Evolutionary conservation across 2,329 filamentous ascomycete genomes (phyloP).

Genomic region (Pseudogymnoascus sp.): DNA sequence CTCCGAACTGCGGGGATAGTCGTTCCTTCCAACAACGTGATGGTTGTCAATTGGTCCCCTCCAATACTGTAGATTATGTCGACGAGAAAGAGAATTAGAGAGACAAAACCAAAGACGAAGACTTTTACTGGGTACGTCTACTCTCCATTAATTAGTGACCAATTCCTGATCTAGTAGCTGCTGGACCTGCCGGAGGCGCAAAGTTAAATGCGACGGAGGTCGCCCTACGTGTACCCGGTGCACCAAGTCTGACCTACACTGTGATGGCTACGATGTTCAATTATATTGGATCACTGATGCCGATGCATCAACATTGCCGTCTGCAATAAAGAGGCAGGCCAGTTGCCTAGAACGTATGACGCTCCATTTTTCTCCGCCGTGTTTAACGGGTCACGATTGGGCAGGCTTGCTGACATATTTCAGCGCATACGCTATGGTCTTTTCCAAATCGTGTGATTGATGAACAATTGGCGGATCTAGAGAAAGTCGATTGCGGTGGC

Average conservation of each 20-base stretch:
- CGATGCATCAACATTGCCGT: background rate
- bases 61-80: background rate
- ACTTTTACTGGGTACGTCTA: background rate
- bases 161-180: background rate
- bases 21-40: background rate
- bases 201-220: conserved; percentile 12
- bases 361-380: background rate
- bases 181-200: conserved; percentile 10
- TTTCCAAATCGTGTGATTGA: background rate
- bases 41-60: background rate
- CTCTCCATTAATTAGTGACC: background rate
- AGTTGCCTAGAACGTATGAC: background rate
- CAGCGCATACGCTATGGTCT: background rate
- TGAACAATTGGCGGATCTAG: background rate
- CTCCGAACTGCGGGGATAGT: background rate
- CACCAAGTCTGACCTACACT: conserved; percentile 10
- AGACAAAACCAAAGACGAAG: background rate
- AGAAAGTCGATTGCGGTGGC: background rate
- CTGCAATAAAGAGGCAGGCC: background rate
- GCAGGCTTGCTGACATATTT: background rate
- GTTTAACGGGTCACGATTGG: background rate
- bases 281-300: background rate
- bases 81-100: background rate
- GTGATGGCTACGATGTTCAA: conserved; percentile 9
- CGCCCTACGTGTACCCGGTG: conserved; percentile 10